These are phyloP conservation scores for Crassisporium funariophilum DNA, from an alignment of 768 basidiomycete genomes.

Conservation along the genomic window DNA sequence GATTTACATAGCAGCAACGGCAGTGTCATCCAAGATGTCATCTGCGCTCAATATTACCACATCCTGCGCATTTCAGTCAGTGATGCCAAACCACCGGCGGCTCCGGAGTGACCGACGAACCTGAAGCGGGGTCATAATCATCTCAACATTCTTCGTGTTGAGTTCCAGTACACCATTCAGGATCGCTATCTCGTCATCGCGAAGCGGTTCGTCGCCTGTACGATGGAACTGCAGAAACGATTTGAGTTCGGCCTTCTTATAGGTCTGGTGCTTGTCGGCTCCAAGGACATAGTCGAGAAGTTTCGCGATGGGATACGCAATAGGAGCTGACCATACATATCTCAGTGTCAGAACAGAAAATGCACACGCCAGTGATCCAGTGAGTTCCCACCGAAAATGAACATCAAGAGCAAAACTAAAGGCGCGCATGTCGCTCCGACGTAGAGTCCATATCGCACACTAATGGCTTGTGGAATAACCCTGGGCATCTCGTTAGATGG, in stretches of 20 bases:
- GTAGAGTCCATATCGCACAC: constrained; percentile 76
- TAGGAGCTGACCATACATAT: constrained; percentile 49
- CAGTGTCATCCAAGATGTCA: constrained; percentile 74
- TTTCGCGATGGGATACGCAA: constrained; percentile 82
- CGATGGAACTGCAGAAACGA: constrained; percentile 82
- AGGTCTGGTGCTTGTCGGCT: constrained; percentile 66
- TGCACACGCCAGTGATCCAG: not conserved
- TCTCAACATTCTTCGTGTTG: constrained; percentile 71
- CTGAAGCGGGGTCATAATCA: constrained; percentile 82
- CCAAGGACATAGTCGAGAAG: constrained; percentile 85
- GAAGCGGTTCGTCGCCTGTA: constrained; percentile 72
- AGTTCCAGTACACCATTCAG: constrained; percentile 80
- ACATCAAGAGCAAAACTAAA: constrained; percentile 75
- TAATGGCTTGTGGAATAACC: constrained; percentile 71
- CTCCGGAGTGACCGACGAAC: constrained; percentile 32
- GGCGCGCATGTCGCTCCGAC: constrained; percentile 82
- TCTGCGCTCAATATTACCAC: constrained; percentile 81
- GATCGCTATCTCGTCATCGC: constrained; percentile 83
- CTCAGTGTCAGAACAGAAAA: constrained; percentile 41
- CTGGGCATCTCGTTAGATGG: constrained; percentile 22
- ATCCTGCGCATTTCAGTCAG: constrained; percentile 48
- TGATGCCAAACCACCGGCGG: not conserved
- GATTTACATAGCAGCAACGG: constrained; percentile 71
- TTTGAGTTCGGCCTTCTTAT: constrained; percentile 82
- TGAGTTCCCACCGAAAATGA: constrained; percentile 46